These are phyloP conservation scores for Paraconiothyrium sp. DNA, from an alignment of 2,329 filamentous ascomycete genomes.

Conservation along the genomic window DNA sequence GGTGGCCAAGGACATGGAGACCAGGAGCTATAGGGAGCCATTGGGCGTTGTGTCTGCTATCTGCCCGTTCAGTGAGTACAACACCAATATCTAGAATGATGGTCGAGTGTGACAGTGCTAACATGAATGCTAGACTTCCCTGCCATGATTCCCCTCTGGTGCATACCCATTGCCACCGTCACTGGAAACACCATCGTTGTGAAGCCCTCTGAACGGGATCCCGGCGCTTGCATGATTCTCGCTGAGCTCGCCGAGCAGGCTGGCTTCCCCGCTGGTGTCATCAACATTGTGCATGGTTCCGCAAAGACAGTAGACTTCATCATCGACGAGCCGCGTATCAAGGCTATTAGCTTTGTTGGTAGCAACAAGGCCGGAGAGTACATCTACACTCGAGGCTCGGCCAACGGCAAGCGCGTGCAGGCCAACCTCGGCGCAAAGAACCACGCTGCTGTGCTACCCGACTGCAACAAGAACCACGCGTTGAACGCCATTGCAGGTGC, in stretches of 20 bases:
- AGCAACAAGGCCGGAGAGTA: conserved; percentile 90
- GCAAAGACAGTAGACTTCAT: conserved; percentile 87
- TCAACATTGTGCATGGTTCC: conserved; percentile 84
- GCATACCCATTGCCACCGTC: conserved; percentile 83
- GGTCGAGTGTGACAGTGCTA: conserved; percentile 25
- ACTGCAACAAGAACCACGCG: conserved; percentile 91
- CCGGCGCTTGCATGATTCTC: conserved; percentile 85
- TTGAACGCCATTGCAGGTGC: conserved; percentile 85
- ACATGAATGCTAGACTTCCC: conserved; percentile 72
- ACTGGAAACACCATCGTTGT: conserved; percentile 85
- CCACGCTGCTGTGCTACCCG: conserved; percentile 83
- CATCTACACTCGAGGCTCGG: conserved; percentile 80
- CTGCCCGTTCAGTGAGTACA: conserved; percentile 79
- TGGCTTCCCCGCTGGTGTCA: conserved; percentile 81
- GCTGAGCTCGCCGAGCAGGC: conserved; percentile 82
- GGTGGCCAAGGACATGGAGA: conserved; percentile 91
- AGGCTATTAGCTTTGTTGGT: conserved; percentile 86
- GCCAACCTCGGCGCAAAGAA: conserved; percentile 91
- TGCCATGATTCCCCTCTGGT: conserved; percentile 94
- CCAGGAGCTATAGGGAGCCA: conserved; percentile 81
- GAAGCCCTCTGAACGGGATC: conserved; percentile 87
- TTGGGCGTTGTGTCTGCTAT: conserved; percentile 84
- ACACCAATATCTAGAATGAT: not conserved
- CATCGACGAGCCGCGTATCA: conserved; percentile 83
- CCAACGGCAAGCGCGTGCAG: conserved; percentile 88